phyloP scores from a whole-genome alignment of 1,284 basidiomycete genomes.

The Uromyces viciae-fabae region DNA sequence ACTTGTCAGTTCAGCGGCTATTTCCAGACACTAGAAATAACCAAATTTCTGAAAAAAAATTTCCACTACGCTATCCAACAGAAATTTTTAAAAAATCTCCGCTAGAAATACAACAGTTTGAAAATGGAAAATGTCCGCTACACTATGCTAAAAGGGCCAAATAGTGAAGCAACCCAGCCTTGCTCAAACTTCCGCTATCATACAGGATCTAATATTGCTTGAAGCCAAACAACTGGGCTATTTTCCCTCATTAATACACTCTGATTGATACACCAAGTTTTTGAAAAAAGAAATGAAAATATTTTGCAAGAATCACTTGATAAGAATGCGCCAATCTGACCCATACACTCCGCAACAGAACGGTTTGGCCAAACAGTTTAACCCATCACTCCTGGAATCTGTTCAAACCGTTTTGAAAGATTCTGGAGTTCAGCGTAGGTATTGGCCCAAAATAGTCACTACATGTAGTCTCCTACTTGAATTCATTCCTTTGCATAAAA shows the following conservation, averaged over 20 bases:
- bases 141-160: too few relatives aligned
- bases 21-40: too few relatives aligned
- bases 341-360: constrained; percentile 18
- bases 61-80: too few relatives aligned
- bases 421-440: neutral
- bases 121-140: too few relatives aligned
- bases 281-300: neutral
- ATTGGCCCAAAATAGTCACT: neutral
- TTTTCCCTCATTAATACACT: neutral
- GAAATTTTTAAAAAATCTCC: too few relatives aligned
- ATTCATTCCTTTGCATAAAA: neutral
- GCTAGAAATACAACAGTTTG: too few relatives aligned
- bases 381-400: neutral
- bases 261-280: constrained; percentile 6
- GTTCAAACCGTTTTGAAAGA: neutral
- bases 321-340: neutral
- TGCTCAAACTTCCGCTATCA: neutral
- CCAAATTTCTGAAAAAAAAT: too few relatives aligned
- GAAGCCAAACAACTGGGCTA: neutral
- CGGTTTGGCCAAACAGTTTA: neutral
- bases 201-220: neutral
- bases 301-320: neutral
- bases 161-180: too few relatives aligned
- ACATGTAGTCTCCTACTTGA: neutral
- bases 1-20: too few relatives aligned